A percentile compares a stretch with the other conserved stretches of the same genome.
phyloP scores from a whole-genome alignment of 2,329 filamentous ascomycete species.

The Aspergillus eucalypticola region DNA sequence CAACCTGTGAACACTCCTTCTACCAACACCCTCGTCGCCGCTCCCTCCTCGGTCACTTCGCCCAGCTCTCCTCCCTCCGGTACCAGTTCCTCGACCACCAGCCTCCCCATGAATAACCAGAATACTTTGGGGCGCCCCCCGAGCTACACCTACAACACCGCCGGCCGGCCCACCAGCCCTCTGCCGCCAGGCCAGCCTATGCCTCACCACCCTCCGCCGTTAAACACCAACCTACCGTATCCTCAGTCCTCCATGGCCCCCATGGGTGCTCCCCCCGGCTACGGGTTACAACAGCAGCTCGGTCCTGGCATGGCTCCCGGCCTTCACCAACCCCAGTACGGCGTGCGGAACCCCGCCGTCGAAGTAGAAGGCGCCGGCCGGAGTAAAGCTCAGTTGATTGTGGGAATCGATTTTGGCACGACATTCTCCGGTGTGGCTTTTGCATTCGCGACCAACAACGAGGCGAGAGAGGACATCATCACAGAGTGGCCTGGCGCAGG shows the following conservation, averaged over 20 bases:
- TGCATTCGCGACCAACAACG: constrained; percentile 88
- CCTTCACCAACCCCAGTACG: constrained; percentile 32
- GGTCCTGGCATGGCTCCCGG: constrained; percentile 30
- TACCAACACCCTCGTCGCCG: constrained; percentile 34
- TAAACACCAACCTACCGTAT: constrained; percentile 57
- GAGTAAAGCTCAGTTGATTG: constrained; percentile 95
- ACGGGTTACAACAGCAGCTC: constrained; percentile 43
- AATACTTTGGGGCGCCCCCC: constrained; percentile 62
- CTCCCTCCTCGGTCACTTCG: constrained; percentile 37
- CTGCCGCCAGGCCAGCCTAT: constrained; percentile 49
- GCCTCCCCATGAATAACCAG: constrained; percentile 57
- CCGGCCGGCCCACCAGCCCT: constrained; percentile 55
- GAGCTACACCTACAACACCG: constrained; percentile 61
- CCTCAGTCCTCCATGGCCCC: constrained; percentile 41
- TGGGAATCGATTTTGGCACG: constrained; percentile 98
- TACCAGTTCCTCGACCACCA: constrained; percentile 50
- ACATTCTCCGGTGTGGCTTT: constrained; percentile 98
- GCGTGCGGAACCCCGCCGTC: constrained; percentile 37
- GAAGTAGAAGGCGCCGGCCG: constrained; percentile 87
- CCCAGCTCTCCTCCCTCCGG: constrained; percentile 40
- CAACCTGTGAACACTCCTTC: constrained; percentile 29
- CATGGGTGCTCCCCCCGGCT: constrained; percentile 47
- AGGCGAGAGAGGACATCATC: constrained; percentile 97
- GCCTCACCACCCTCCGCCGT: constrained; percentile 51
- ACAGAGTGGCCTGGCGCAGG: constrained; percentile 98